These are phyloP conservation scores for Pneumocystis oryctolagi DNA, from an alignment of 1,139 yeast genomes.

Conservation along the genomic window DNA sequence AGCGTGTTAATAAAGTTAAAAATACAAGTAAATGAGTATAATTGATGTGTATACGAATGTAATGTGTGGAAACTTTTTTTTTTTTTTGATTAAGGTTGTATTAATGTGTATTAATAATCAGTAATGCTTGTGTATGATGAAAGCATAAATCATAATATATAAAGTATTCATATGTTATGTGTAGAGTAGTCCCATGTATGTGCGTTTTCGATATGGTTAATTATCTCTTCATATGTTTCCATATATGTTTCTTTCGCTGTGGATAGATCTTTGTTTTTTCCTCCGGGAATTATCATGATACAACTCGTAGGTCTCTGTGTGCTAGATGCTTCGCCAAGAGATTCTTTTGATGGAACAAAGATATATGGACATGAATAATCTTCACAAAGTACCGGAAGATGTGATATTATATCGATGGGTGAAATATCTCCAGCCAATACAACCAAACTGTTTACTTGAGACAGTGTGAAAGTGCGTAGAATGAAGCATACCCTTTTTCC, in stretches of 20 bases:
- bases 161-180: neutral
- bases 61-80: neutral
- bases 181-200: constrained; percentile 2
- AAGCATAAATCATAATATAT: neutral
- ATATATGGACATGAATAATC: constrained; percentile 59
- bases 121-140: neutral
- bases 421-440: constrained; percentile 95
- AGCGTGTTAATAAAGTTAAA: neutral
- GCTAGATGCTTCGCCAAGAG: constrained; percentile 95
- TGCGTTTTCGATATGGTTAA: constrained; percentile 55
- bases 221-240: constrained; percentile 84
- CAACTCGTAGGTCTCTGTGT: constrained; percentile 98
- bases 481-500: constrained; percentile 51
- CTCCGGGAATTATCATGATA: constrained; percentile 95
- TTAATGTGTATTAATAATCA: neutral
- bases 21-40: neutral
- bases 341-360: constrained; percentile 94
- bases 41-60: neutral
- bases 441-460: constrained; percentile 34
- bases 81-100: neutral
- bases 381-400: constrained; percentile 93
- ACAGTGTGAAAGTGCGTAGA: neutral
- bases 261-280: constrained; percentile 69
- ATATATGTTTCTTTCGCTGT: constrained; percentile 64
- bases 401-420: constrained; percentile 94